Percentiles rank a stretch among this genome's conserved stretches.
Conservation (phyloP, 129 eudicot genomes). For the Arctium minus region DNA sequence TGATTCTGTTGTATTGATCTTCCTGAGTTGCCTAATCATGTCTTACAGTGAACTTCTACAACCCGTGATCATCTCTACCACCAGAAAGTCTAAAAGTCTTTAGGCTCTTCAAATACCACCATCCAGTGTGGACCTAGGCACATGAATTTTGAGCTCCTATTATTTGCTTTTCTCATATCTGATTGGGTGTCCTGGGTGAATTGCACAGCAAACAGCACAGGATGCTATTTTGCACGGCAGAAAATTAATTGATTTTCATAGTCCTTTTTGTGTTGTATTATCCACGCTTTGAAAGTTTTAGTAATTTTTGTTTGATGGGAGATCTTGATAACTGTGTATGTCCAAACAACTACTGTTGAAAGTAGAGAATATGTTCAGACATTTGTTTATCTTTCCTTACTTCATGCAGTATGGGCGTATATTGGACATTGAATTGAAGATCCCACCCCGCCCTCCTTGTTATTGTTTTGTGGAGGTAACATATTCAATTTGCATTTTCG, state of each 20-base stretch:
- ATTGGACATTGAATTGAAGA: constrained; percentile 88
- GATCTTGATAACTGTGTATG: not conserved
- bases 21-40: not conserved
- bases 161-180: too few species aligned
- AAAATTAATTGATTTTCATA: too few species aligned
- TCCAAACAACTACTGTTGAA: not conserved
- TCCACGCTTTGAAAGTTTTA: not conserved
- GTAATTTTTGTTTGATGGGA: not conserved
- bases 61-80: not conserved
- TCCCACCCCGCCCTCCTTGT: constrained; percentile 98
- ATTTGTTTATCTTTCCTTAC: not conserved
- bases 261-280: too few species aligned
- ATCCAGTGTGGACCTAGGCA: not conserved
- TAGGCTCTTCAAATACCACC: not conserved
- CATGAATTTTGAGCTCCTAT: not conserved
- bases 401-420: constrained; percentile 89
- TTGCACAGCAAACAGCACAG: too few species aligned
- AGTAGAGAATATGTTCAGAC: not conserved
- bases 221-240: too few species aligned
- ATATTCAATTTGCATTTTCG: not conserved
- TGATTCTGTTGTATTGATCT: not conserved
- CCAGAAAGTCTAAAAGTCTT: not conserved
- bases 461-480: constrained; percentile 94
- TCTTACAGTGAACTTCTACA: constrained; percentile 38
- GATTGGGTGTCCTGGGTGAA: not conserved